Evolutionary conservation across 2,329 filamentous ascomycete genomes (phyloP).

Genomic region (Chaetomiaceae sp.): DNA sequence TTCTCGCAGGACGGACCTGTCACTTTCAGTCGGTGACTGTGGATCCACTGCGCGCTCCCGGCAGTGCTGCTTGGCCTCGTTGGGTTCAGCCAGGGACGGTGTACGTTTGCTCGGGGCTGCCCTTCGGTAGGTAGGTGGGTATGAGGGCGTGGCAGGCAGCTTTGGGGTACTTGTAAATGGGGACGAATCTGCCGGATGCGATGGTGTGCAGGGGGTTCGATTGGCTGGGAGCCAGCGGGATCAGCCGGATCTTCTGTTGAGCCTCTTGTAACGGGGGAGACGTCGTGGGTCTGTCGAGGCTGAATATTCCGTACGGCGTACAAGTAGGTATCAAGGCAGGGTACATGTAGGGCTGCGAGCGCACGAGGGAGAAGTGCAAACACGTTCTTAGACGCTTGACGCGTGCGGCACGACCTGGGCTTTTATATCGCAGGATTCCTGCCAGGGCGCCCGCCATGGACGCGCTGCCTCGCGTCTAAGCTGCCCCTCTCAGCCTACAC

Average conservation of each 20-base stretch:
- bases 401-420: background rate
- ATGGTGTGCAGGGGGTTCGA: background rate
- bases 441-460: background rate
- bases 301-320: no score
- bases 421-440: background rate
- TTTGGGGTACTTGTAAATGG: no score
- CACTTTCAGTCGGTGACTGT: no score
- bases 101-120: background rate
- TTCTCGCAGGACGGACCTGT: no score
- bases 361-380: background rate
- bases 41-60: no score
- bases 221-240: background rate
- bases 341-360: no score
- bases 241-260: background rate
- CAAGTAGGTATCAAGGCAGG: no score
- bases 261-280: no score
- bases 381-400: background rate
- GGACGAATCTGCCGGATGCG: no score
- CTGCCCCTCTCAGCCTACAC: no score
- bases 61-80: no score
- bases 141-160: background rate
- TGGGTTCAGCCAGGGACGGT: background rate
- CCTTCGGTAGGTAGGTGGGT: background rate
- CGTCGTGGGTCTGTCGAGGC: no score
- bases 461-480: background rate